These are phyloP conservation scores for Calamus simplicifolius DNA, from an alignment of 176 grass and related monocot genomes.

Conservation along the genomic window DNA sequence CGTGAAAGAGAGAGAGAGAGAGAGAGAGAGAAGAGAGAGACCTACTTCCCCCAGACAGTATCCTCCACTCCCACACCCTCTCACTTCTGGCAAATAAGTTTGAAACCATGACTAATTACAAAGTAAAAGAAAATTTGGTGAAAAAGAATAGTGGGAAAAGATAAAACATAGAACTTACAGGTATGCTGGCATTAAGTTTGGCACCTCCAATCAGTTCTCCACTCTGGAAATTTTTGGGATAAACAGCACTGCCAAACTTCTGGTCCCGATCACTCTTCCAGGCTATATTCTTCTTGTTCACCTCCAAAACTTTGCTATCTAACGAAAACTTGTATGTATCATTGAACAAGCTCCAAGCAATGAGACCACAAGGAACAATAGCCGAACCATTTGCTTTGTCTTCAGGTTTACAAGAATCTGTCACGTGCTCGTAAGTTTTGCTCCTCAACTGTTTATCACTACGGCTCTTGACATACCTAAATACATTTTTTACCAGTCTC, in stretches of 20 bases:
- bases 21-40: no score
- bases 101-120: no score
- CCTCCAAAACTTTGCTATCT: constrained; percentile 36
- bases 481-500: no score
- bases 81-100: no score
- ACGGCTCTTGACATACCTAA: constrained; percentile 75
- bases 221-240: constrained; percentile 83
- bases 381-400: constrained; percentile 32
- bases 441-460: constrained; percentile 65
- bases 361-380: constrained; percentile 85
- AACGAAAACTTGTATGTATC: constrained; percentile 60
- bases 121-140: neutral
- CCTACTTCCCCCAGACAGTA: no score
- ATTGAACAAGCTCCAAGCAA: constrained; percentile 93
- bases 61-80: no score
- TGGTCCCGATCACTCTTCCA: constrained; percentile 68
- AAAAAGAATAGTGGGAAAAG: constrained; percentile 10
- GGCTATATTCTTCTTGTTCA: constrained; percentile 85
- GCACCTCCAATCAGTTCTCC: constrained; percentile 74
- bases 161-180: constrained; percentile 38
- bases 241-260: constrained; percentile 77
- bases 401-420: constrained; percentile 64
- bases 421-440: constrained; percentile 29
- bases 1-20: no score
- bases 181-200: constrained; percentile 77